Percentiles rank a stretch among this genome's conserved stretches.
Conservation (phyloP, 768 basidiomycete species). For the Cystobasidium tubakii region DNA sequence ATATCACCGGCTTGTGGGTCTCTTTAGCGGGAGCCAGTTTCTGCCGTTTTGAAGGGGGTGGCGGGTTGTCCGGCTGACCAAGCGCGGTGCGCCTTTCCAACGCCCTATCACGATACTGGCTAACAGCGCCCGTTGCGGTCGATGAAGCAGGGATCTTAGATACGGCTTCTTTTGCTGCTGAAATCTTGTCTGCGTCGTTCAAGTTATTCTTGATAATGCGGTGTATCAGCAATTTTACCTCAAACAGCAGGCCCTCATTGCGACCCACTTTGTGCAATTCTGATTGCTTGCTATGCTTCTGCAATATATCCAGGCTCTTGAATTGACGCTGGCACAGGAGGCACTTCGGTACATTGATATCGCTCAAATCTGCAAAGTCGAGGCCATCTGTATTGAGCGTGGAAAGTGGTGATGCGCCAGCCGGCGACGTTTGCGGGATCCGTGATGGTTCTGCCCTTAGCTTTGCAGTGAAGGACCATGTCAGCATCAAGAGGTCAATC, state of each 20-base stretch:
- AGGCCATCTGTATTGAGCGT: constrained; percentile 54
- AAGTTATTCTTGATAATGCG: constrained; percentile 67
- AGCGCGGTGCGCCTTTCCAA: constrained; percentile 82
- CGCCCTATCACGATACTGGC: constrained; percentile 84
- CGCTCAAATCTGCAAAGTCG: constrained; percentile 69
- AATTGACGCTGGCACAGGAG: constrained; percentile 88
- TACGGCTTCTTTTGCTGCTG: constrained; percentile 57
- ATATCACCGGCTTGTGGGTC: constrained; percentile 54
- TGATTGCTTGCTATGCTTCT: constrained; percentile 85
- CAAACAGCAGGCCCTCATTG: constrained; percentile 27
- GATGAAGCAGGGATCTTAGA: constrained; percentile 49
- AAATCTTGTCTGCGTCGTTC: constrained; percentile 53
- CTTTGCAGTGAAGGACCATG: constrained; percentile 9
- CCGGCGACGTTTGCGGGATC: background rate
- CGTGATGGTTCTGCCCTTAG: background rate
- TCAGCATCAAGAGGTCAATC: constrained; percentile 5
- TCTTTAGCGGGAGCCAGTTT: constrained; percentile 53
- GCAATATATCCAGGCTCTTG: constrained; percentile 76
- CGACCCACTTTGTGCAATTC: constrained; percentile 82
- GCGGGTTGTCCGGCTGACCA: constrained; percentile 81
- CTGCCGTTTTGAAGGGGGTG: constrained; percentile 53
- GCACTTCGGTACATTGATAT: constrained; percentile 61
- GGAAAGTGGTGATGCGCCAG: background rate
- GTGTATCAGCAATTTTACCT: no score
- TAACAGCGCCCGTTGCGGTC: constrained; percentile 49